Evolutionary conservation across 768 basidiomycete species (phyloP).

Genomic region (Kockovaella imperatae): DNA sequence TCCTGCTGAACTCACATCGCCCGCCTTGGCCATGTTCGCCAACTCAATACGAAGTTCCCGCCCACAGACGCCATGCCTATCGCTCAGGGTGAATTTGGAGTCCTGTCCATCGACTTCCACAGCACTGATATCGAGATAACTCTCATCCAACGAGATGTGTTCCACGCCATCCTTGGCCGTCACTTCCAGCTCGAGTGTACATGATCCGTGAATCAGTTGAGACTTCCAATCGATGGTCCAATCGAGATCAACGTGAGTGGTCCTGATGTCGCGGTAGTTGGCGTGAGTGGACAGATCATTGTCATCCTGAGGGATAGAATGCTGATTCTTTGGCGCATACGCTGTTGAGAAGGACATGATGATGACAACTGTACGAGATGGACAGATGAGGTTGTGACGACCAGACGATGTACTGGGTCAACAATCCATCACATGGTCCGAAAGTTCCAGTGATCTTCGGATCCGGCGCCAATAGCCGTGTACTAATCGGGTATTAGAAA

Average conservation of each 20-base stretch:
- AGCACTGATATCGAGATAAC: slow-evolving; percentile 55
- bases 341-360: too few relatives aligned
- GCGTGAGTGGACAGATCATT: slow-evolving; percentile 59
- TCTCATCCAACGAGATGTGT: slow-evolving; percentile 59
- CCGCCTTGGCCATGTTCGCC: slow-evolving; percentile 43
- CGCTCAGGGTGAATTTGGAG: slow-evolving; percentile 9
- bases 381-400: too few relatives aligned
- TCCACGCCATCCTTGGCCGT: slow-evolving; percentile 52
- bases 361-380: too few relatives aligned
- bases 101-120: slow-evolving; percentile 52
- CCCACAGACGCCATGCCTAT: slow-evolving; percentile 57
- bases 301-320: too few relatives aligned
- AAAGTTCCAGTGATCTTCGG: too few relatives aligned
- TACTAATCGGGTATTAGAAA: too few relatives aligned
- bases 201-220: slow-evolving; percentile 59
- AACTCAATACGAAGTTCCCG: slow-evolving; percentile 62
- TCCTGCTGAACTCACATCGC: slow-evolving; percentile 10
- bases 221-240: slow-evolving; percentile 70
- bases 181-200: slow-evolving; percentile 56
- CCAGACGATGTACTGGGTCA: too few relatives aligned
- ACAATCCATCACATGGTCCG: too few relatives aligned
- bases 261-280: slow-evolving; percentile 64
- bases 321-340: too few relatives aligned
- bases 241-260: slow-evolving; percentile 62
- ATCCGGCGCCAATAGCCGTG: too few relatives aligned